Base-by-base conservation (phyloP, 2,329 filamentous ascomycete genomes). In the Aspergillus felis region DNA sequence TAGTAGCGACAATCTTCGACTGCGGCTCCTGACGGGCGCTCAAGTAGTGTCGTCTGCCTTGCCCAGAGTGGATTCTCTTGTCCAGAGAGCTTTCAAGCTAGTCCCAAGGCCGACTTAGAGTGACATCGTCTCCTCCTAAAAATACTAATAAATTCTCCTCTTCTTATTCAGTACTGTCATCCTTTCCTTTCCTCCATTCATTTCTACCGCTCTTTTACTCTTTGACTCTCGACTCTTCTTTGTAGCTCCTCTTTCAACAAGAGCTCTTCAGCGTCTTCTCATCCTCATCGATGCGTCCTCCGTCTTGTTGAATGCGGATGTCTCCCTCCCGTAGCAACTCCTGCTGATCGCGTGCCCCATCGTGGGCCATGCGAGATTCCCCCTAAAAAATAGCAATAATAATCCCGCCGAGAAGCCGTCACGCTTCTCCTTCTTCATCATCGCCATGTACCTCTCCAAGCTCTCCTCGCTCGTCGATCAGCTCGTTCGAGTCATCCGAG, bases 351-450 rank as follows among this genome's bases (percentile, higher is more conserved):
- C 22, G 44, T 47, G 44, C 44, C 44, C 22, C 44, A 3, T 47
- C 44, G 22, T 24, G 44, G 51, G 54, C 54, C 25, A 56, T 56
- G 54, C 32, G 54, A 50, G 38, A 32, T 27, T 22, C 35, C 41
- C 38, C 20, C 20, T 46, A 14, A 35, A 51, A 14, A 35, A 51
- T 10, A 5, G 5, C 1, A 7, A 17, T 24, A 14, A 47, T n/a
- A 20, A 20, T 25, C 24, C 24, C 48, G 25, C 27, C 41, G 24
- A 27, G 44, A 29, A 48, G 42, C 25, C 12, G 35, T 20, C 50
- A 35, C 28, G n/a, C n/a, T n/a, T 27, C 41, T 49, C 46, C 50
- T 29, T 27, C 57, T 60, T 61, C 57, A 54, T 53, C 38, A 42
- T 60, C 55, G 32, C 51, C 51, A 57, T 47, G 44, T 44, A 47